Base-by-base conservation (phyloP, 1,139 yeast genomes). In the Lodderomyces orthopsilosis region DNA sequence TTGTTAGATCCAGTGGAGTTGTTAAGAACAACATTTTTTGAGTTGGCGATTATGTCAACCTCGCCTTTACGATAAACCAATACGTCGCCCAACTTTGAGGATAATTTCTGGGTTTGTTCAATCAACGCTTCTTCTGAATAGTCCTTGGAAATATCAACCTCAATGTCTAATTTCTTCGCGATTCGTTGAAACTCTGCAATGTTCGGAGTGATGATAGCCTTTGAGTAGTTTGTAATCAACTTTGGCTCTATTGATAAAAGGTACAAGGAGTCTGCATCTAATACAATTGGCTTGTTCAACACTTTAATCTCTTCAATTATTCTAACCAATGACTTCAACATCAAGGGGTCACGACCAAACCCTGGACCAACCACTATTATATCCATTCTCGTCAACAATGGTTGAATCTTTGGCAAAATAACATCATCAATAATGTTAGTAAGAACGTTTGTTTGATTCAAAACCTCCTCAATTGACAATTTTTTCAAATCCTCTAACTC, bases 361-460 rank as follows among this genome's bases (percentile, higher is more conserved):
- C 98, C 98, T 0, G 98, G 98, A 0, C 98, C 98, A 34, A 91
- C 74, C 2, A 93, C 87, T 21, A 91, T 81, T 12, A 84, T 86
- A 56, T 91, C 95, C 49, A 88, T 77, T 38, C 95, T 67, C 30
- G 74, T 73, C 28, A 93, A 64, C 27, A 91, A 59, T 0, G 67
- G 49, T 15, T 62, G 53, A 8, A 87, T 76, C 55, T 80, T 79
- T 24, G 83, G 81, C 55, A 87, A 53, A 4, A 85, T 70, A 28
- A 66, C 59, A 9, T 57, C 56, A 18, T 73, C 71, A 33, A 79
- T 63, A 22, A 72, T 59, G 4, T 50, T 47, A 35, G 62, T 70
- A 41, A 68, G 49, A 8, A 50, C 50, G 27, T 52, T 46, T 2
- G 37, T 37, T 12, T 44, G 21, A 18, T 49, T 45, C 2, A 61